A percentile compares a stretch with the other conserved stretches of the same genome.
These are phyloP conservation scores for Euphorbia neoarborescens DNA, from an alignment of 441 rosid species.

Conservation along the genomic window DNA sequence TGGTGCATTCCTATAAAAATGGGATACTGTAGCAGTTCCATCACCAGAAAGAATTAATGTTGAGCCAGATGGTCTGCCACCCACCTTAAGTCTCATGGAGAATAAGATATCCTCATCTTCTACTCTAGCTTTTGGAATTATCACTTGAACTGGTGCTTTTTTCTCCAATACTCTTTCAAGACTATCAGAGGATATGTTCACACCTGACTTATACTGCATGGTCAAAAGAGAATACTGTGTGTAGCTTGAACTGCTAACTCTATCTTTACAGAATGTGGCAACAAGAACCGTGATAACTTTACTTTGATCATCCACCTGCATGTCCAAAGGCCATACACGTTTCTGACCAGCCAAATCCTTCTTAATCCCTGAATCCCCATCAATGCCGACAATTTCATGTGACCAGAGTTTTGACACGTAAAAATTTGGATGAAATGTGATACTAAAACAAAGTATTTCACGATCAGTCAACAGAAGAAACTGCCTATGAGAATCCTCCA, in stretches of 20 bases:
- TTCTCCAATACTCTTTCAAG: conserved; percentile 69
- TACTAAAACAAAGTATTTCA: conserved; percentile 61
- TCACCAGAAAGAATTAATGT: conserved; percentile 80
- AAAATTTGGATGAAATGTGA: conserved; percentile 40
- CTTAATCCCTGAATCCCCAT: conserved; percentile 77
- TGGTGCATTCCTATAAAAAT: conserved; percentile 55
- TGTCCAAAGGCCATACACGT: conserved; percentile 84
- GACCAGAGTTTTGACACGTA: conserved; percentile 63
- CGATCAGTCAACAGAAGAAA: conserved; percentile 69
- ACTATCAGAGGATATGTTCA: conserved; percentile 29
- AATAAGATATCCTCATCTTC: conserved; percentile 82
- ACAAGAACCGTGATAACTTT: conserved; percentile 74
- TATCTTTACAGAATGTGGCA: conserved; percentile 85
- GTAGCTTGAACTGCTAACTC: conserved; percentile 69
- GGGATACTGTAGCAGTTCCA: conserved; percentile 85
- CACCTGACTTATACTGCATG: conserved; percentile 64
- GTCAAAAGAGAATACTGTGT: conserved; percentile 82
- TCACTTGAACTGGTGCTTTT: conserved; percentile 77
- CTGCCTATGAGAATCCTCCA: conserved; percentile 38
- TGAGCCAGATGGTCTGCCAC: conserved; percentile 86
- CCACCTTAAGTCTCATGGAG: conserved; percentile 77
- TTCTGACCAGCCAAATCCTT: conserved; percentile 94
- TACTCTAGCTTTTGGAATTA: conserved; percentile 92
- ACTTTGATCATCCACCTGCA: conserved; percentile 70
- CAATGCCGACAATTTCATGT: conserved; percentile 70